Evolutionary conservation across 805 yeast genomes (phyloP), one percentile per base, ranked within the genome.

Genomic region (Candida glaebosa): DNA sequence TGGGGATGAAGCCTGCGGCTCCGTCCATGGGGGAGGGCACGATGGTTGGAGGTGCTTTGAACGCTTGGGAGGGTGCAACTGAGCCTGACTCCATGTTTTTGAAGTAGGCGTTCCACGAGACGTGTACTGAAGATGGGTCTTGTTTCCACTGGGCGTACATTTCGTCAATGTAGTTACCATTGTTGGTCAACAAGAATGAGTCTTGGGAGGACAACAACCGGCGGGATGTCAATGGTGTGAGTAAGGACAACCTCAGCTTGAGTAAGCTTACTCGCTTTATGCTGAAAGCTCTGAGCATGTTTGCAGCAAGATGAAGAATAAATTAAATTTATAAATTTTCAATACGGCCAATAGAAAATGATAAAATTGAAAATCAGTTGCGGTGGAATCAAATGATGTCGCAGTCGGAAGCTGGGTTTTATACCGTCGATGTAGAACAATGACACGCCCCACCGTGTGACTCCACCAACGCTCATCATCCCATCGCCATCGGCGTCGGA

Each of bases 41-140:
- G 44, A 90, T 62, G 18, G 91, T 84, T 47, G 99, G 99, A 15
- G 99, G 99, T 18, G 98, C 91, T 45, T 70, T 65, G 65, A 82
- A 93, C 2, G 98, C 96, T 43, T 73, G 63, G 0, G 89, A 62
- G 22, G 93, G 79, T 16, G 95, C 79, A 18, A 81, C 78, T 34
- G 73, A 72, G 42, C 81, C 81, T 47, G 81, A 73, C 51, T 84
- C 88, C 67, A 93, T 72, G 75, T 91, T 91, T 68, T 84, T 84
- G 78, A 93, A 93, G 71, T 93, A 93, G 5, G 96, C 90, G 61
- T 88, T 84, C 99, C 99, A 93, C 18, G 97, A 90, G 31, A 82
- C 83, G 65, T 93, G 99, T 33, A 93, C 99, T 41, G 91, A 81
- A 34, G 72, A 48, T 22, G 98, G 99, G 63, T 93, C 99, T 50